These are phyloP conservation scores for Castanospermum australe DNA, from an alignment of 306 rosid genomes.

Conservation along the genomic window DNA sequence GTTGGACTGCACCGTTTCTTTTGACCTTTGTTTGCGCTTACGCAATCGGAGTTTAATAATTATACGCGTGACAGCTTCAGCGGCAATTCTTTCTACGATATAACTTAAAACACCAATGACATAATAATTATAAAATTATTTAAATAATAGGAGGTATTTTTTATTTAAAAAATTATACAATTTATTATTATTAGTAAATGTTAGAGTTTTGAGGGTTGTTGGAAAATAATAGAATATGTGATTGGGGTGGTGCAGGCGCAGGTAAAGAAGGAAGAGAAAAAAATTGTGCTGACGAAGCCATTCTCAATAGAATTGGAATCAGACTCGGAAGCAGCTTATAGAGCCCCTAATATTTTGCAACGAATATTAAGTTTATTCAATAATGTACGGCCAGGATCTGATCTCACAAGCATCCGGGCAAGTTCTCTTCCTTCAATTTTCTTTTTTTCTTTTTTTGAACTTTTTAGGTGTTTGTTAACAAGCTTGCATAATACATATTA, in stretches of 20 bases:
- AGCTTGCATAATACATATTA: too few species aligned
- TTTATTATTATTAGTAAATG: too few species aligned
- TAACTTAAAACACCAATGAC: too few species aligned
- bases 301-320: conserved; percentile 35
- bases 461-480: too few species aligned
- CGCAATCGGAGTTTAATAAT: not conserved
- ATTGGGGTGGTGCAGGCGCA: conserved; percentile 9
- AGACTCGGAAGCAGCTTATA: conserved; percentile 40
- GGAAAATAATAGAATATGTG: not conserved
- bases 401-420: conserved; percentile 67
- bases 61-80: not conserved
- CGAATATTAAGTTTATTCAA: conserved; percentile 62
- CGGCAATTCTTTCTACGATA: not conserved
- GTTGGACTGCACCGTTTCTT: too few species aligned
- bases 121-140: too few species aligned
- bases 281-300: conserved; percentile 54
- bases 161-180: too few species aligned
- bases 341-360: conserved; percentile 67
- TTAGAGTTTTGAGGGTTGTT: not conserved
- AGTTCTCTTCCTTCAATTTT: not conserved
- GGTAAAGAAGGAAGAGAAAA: conserved; percentile 31
- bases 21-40: too few species aligned
- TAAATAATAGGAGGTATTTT: too few species aligned
- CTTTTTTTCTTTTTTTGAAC: not conserved
- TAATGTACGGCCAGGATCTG: conserved; percentile 73